These are phyloP conservation scores for Meripilus lineatus DNA, from an alignment of 1,284 basidiomycete genomes.

Conservation along the genomic window DNA sequence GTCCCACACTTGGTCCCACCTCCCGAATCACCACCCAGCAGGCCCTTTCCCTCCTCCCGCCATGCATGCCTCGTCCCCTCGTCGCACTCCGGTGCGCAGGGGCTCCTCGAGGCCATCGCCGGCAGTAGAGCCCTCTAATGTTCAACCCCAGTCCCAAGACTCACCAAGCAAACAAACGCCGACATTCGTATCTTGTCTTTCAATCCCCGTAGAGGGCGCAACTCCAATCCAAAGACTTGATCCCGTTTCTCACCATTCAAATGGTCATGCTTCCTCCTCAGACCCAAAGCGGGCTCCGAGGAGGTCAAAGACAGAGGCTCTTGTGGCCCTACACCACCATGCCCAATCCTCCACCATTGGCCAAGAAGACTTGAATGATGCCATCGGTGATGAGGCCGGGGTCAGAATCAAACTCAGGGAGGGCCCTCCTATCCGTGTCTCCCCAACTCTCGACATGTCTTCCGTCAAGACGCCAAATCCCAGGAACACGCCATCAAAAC, in stretches of 20 bases:
- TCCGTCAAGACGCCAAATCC: constrained; percentile 64
- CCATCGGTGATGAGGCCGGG: constrained; percentile 20
- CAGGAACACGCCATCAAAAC: constrained; percentile 34
- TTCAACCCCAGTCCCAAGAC: constrained; percentile 26
- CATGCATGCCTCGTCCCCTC: constrained; percentile 44
- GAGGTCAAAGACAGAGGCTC: constrained; percentile 82
- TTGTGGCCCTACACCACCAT: constrained; percentile 68
- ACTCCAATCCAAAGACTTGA: constrained; percentile 41
- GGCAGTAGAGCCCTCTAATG: constrained; percentile 35
- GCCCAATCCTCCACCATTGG: constrained; percentile 49
- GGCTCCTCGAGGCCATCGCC: constrained; percentile 41
- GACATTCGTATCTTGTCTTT: constrained; percentile 60
- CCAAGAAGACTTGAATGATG: constrained; percentile 36
- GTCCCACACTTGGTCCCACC: constrained; percentile 9
- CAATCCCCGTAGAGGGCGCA: constrained; percentile 63
- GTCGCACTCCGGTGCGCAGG: constrained; percentile 52
- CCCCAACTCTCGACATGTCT: constrained; percentile 58
- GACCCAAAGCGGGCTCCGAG: constrained; percentile 68
- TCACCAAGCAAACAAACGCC: constrained; percentile 37
- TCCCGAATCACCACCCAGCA: constrained; percentile 3
- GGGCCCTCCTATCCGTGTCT: constrained; percentile 52
- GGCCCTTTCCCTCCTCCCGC: constrained; percentile 12
- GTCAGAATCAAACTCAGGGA: constrained; percentile 33
- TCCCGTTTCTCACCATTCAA: constrained; percentile 11
- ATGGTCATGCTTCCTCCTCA: constrained; percentile 26